Percentiles rank a stretch among this genome's conserved stretches.
These are phyloP conservation scores for Casuarina glauca DNA, from an alignment of 306 rosid genomes.

Conservation along the genomic window DNA sequence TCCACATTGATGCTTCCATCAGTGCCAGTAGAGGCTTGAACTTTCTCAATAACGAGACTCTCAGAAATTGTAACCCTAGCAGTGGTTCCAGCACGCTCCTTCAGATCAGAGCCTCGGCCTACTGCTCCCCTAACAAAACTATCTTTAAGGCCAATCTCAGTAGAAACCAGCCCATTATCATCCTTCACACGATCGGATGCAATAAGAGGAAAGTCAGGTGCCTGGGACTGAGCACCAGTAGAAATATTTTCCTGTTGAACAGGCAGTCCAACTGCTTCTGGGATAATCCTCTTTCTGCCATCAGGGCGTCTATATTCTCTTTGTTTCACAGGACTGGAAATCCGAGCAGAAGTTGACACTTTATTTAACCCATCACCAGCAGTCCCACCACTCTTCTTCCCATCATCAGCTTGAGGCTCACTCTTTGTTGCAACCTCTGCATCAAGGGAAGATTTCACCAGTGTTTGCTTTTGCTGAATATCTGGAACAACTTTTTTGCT, in stretches of 20 bases:
- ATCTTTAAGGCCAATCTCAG: slow-evolving; percentile 53
- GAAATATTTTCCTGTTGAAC: slow-evolving; percentile 69
- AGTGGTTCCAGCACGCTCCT: slow-evolving; percentile 72
- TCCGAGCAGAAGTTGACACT: slow-evolving; percentile 53
- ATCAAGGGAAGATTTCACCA: slow-evolving; percentile 49
- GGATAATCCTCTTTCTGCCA: slow-evolving; percentile 96
- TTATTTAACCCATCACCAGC: slow-evolving; percentile 56
- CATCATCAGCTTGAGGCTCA: slow-evolving; percentile 60
- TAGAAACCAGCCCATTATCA: slow-evolving; percentile 45
- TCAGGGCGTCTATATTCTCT: slow-evolving; percentile 96
- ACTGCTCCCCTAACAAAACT: slow-evolving; percentile 51
- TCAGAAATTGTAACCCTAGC: slow-evolving; percentile 90
- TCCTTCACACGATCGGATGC: slow-evolving; percentile 57
- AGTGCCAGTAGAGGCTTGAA: slow-evolving; percentile 46
- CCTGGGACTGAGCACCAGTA: slow-evolving; percentile 51
- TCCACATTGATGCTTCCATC: slow-evolving; percentile 69
- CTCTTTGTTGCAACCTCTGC: slow-evolving; percentile 43
- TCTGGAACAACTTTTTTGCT: slow-evolving; percentile 64
- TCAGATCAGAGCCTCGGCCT: slow-evolving; percentile 53
- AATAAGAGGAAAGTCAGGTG: slow-evolving; percentile 59
- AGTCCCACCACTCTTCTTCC: slow-evolving; percentile 57
- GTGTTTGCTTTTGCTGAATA: slow-evolving; percentile 56
- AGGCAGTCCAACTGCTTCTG: slow-evolving; percentile 94
- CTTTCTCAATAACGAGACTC: slow-evolving; percentile 85
- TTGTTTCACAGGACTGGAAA: slow-evolving; percentile 91